phyloP scores from a whole-genome alignment of 2,329 filamentous ascomycete species.

The Pseudogymnoascus sp. region DNA sequence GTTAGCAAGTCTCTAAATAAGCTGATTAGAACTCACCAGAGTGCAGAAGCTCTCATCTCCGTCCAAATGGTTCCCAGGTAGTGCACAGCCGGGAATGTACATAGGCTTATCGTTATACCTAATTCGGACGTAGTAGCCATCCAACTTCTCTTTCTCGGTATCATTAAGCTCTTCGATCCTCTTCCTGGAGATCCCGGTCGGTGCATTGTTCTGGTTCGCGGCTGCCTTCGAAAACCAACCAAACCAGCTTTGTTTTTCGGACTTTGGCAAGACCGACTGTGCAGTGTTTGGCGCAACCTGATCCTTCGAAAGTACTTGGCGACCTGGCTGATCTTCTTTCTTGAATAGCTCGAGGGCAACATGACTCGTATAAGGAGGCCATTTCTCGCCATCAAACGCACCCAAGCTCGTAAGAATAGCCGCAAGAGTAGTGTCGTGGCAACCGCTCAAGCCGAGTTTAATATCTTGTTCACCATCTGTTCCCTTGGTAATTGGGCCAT shows the following conservation, averaged over 20 bases:
- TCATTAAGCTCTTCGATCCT: conserved; percentile 48
- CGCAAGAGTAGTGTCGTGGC: conserved; percentile 90
- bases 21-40: conserved; percentile 49
- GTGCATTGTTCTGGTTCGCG: conserved; percentile 16
- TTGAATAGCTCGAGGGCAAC: conserved; percentile 87
- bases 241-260: conserved; percentile 21
- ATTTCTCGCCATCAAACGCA: conserved; percentile 63
- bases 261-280: not conserved
- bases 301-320: conserved; percentile 23
- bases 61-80: conserved; percentile 71
- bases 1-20: not conserved
- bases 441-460: conserved; percentile 75
- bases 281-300: not conserved
- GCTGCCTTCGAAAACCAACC: conserved; percentile 20
- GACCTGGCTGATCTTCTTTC: conserved; percentile 33
- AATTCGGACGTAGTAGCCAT: conserved; percentile 80
- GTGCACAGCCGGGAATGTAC: conserved; percentile 72
- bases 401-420: conserved; percentile 72
- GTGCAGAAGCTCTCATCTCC: conserved; percentile 90
- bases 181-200: conserved; percentile 53
- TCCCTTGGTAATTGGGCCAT: conserved; percentile 34
- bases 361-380: conserved; percentile 92
- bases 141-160: conserved; percentile 52
- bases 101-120: conserved; percentile 86
- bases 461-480: conserved; percentile 47